Percentiles rank a stretch among this genome's conserved stretches.
Evolutionary conservation across 495 filamentous ascomycete genomes (phyloP).

Genomic region (Aspergillus hancockii): DNA sequence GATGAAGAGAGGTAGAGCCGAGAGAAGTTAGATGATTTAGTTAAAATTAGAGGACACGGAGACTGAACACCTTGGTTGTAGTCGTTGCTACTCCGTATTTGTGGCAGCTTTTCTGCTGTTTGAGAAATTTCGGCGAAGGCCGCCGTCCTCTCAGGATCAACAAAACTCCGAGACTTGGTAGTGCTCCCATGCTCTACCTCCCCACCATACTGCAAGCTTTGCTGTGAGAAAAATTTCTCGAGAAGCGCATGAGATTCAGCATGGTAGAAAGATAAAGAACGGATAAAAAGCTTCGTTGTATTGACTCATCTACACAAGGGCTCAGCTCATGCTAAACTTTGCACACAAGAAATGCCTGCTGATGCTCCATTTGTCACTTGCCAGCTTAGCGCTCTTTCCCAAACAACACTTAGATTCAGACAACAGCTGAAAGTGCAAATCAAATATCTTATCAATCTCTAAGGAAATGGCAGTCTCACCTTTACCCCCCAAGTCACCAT

Average conservation of each 20-base stretch:
- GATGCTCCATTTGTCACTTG: no score
- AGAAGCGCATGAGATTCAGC: no score
- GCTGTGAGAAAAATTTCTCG: no score
- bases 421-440: background rate
- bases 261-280: no score
- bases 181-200: background rate
- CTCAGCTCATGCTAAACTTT: no score
- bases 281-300: no score
- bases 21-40: background rate
- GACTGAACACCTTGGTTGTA: background rate
- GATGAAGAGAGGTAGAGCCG: background rate
- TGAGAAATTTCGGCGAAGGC: conserved; percentile 39
- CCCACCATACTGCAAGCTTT: background rate
- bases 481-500: conserved; percentile 36
- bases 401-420: background rate
- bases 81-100: background rate
- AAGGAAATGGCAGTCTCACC: conserved; percentile 47
- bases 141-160: conserved; percentile 30
- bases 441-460: background rate
- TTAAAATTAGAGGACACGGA: background rate
- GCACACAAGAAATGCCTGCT: no score
- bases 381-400: no score
- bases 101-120: conserved; percentile 4
- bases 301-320: no score
- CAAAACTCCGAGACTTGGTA: conserved; percentile 32